Evolutionary conservation across 768 basidiomycete genomes (phyloP).

Genomic region (Calocybe gangraenosa): DNA sequence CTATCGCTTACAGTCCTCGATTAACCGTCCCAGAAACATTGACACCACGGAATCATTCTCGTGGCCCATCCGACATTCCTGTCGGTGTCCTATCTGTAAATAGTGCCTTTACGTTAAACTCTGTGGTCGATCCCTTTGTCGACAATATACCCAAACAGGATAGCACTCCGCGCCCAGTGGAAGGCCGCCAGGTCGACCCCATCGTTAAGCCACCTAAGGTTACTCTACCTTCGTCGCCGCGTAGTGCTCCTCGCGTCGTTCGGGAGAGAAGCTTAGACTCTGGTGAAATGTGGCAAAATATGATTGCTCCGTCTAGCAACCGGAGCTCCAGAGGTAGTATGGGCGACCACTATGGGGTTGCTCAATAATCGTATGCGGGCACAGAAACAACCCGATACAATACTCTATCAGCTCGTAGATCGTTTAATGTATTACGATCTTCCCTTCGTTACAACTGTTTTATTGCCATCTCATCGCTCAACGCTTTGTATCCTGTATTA

Average conservation of each 20-base stretch:
- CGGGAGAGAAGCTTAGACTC: constrained; percentile 1
- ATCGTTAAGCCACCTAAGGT: constrained; percentile 9
- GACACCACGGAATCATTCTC: constrained; percentile 21
- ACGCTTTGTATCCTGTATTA: constrained; percentile 3
- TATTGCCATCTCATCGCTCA: not conserved
- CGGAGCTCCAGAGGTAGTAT: constrained; percentile 13
- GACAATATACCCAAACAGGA: constrained; percentile 3
- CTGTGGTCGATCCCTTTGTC: constrained; percentile 19
- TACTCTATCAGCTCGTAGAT: too few relatives aligned
- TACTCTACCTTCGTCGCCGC: constrained; percentile 20
- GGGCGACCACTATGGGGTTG: constrained; percentile 25
- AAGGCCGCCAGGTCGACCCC: constrained; percentile 1
- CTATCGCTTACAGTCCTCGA: constrained; percentile 5
- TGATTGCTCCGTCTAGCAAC: constrained; percentile 9
- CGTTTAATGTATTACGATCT: not conserved
- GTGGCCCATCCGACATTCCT: constrained; percentile 28
- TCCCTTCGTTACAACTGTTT: constrained; percentile 1
- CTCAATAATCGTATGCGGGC: too few relatives aligned
- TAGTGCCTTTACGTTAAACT: constrained; percentile 21
- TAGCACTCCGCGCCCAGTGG: constrained; percentile 15
- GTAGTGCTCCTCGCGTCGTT: constrained; percentile 4
- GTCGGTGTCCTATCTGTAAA: constrained; percentile 22
- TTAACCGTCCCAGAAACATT: constrained; percentile 6
- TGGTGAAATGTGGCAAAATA: constrained; percentile 2
- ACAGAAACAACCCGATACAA: too few relatives aligned